Percentiles rank a stretch among this genome's conserved stretches.
Conservation (phyloP, 495 filamentous ascomycete genomes). For the Xylaria grammica region DNA sequence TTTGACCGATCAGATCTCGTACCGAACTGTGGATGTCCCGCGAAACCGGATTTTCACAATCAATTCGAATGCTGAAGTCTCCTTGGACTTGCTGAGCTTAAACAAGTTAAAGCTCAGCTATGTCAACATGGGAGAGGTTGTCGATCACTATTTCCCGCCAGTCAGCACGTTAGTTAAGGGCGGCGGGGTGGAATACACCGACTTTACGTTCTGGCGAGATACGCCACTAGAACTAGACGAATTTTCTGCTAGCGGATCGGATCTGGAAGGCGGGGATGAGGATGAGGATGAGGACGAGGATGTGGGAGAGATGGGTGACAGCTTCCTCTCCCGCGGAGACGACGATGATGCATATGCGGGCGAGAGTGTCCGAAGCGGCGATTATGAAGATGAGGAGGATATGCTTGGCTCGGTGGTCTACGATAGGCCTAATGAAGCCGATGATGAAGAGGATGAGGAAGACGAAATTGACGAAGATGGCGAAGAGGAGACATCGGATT, state of each 20-base stretch:
- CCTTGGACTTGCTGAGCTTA: conserved; percentile 85
- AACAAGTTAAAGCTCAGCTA: conserved; percentile 98
- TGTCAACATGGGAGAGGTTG: conserved; percentile 91
- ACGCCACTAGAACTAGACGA: conserved; percentile 74
- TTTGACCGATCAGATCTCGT: conserved; percentile 93
- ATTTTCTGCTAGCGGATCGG: conserved; percentile 77
- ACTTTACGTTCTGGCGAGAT: conserved; percentile 89
- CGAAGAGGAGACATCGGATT: conserved; percentile 25
- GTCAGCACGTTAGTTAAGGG: conserved; percentile 74
- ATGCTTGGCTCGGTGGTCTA: conserved; percentile 40
- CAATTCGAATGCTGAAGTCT: conserved; percentile 96
- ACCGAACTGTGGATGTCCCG: conserved; percentile 93
- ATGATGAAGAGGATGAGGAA: conserved; percentile 44
- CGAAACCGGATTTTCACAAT: conserved; percentile 96
- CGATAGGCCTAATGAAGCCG: conserved; percentile 37
- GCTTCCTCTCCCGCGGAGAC: conserved; percentile 56
- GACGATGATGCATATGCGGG: conserved; percentile 28
- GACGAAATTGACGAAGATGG: conserved; percentile 34
- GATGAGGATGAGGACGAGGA: conserved; percentile 56
- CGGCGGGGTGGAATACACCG: conserved; percentile 84
- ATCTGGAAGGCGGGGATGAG: conserved; percentile 58
- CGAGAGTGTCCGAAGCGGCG: conserved; percentile 44
- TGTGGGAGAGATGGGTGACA: conserved; percentile 55
- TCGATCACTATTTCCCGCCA: conserved; percentile 96
- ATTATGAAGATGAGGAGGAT: conserved; percentile 46